Conservation (phyloP, 1,284 basidiomycete species). For the Coniferiporia sulphurascens region DNA sequence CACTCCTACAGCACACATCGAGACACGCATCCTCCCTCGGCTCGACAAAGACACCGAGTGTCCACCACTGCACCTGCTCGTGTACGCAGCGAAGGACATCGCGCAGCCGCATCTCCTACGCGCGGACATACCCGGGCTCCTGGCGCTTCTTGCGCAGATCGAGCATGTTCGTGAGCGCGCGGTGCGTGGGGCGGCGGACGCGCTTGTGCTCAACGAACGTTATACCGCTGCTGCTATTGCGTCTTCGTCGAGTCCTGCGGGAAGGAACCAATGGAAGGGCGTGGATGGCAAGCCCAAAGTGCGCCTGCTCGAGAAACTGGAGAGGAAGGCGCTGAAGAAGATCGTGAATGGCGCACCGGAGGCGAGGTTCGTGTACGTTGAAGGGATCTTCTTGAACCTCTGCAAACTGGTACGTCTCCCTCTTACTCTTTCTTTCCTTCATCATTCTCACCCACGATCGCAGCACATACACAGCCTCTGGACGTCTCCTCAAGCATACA, state of each 20-base stretch:
- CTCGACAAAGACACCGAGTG: not conserved
- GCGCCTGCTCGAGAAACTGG: not conserved
- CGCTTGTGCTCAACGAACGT: not conserved
- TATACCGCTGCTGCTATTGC: not conserved
- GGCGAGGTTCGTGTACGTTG: not conserved
- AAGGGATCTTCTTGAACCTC: conserved; percentile 2
- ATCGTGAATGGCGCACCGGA: not conserved
- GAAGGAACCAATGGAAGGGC: no score
- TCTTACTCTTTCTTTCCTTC: not conserved
- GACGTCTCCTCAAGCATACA: conserved; percentile 1
- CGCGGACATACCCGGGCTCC: not conserved
- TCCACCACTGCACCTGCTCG: conserved; percentile 1
- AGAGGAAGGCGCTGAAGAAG: not conserved
- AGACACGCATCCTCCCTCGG: not conserved
- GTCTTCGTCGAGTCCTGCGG: no score
- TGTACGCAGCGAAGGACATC: not conserved
- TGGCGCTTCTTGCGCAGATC: conserved; percentile 8
- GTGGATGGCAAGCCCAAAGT: not conserved
- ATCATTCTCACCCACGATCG: not conserved
- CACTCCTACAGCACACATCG: not conserved
- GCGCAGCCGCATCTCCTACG: not conserved
- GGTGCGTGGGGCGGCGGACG: not conserved
- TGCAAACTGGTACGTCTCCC: conserved; percentile 4
- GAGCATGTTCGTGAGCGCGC: not conserved
- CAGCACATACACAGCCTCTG: conserved; percentile 8